Base-by-base conservation (phyloP, 345 rosid genomes). In the Citrus sp. region DNA sequence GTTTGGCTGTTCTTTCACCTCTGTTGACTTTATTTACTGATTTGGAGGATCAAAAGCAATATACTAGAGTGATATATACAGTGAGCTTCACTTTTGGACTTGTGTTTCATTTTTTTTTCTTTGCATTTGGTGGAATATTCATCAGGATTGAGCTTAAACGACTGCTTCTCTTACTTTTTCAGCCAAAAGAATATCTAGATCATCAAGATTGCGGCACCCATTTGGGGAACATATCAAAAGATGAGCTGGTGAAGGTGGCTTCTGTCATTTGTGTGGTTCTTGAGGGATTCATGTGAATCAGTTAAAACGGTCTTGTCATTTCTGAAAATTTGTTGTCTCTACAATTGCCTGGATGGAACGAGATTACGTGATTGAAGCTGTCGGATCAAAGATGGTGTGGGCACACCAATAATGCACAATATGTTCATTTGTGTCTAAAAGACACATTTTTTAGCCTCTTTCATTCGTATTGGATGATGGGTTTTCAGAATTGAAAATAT, bases 291-390 rank as follows among this genome's bases (percentile, higher is more conserved):
- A 49, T 80, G 79, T 87, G 82, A 83, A 75, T 78, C 61, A 80
- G 81, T 85, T 80, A 84, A 80, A 83, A 79, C 66, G 84, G 89
- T 90, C 88, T 82, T 85, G 84, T 89, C 93, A 74, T 80, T 75
- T 78, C 46, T 76, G 74, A 70, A 77, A 77, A 46, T 78, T 65
- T 76, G 71, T 76, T 86, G 81, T 81, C 66, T 81, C 63, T 82
- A 83, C 84, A 73, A 71, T 74, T 71, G 59, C 78, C 65, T 63
- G 60, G 72, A 40, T 69, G 79, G 82, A 77, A 77, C 81, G 62
- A 75, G 62, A 74, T 79, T 77, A 82, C 80, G 80, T 83, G 75
- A 79, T 85, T 73, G 82, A 74, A 83, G 81, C 78, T 80, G 81
- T 77, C 56, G 59, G 84, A 82, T 74, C 85, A 80, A 74, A 66